Evolutionary conservation across 441 rosid species (phyloP).

Genomic region (Daphne laureola): DNA sequence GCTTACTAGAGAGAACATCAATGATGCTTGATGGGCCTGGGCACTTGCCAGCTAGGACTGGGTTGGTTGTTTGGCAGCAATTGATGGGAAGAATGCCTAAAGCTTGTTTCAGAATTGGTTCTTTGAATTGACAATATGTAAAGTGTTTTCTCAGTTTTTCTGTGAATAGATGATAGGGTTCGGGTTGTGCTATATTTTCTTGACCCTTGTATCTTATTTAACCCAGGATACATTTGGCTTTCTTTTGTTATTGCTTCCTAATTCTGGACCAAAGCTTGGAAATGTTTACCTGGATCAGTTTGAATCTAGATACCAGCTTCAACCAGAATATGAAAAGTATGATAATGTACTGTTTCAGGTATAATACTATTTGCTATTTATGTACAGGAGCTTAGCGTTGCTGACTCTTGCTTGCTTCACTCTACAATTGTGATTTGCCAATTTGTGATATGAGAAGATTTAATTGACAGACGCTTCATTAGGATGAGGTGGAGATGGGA

Average conservation of each 20-base stretch:
- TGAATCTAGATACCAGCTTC: conserved; percentile 26
- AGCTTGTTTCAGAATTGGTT: conserved; percentile 18
- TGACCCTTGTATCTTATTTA: conserved; percentile 19
- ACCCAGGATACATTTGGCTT: conserved; percentile 17
- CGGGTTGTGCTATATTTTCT: conserved; percentile 12
- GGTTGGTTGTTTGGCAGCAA: conserved; percentile 7
- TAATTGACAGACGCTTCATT: conserved; percentile 12
- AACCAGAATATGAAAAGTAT: conserved; percentile 22
- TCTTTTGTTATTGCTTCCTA: conserved; percentile 16
- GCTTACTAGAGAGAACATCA: conserved; percentile 18
- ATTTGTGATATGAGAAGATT: conserved; percentile 15
- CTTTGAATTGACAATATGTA: conserved; percentile 17
- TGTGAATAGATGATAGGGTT: conserved; percentile 19
- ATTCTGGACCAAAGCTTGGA: conserved; percentile 20
- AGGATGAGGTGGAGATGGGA: conserved; percentile 15
- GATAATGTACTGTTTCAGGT: conserved; percentile 31
- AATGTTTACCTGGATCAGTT: conserved; percentile 30
- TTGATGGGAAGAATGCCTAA: conserved; percentile 16
- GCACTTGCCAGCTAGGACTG: conserved; percentile 12
- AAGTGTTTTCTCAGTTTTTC: conserved; percentile 22
- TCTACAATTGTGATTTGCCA: conserved; percentile 14
- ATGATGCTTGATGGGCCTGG: conserved; percentile 19
- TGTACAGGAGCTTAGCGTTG: neutral
- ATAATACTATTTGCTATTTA: conserved; percentile 15
- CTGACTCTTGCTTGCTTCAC: conserved; percentile 5